Percentiles rank a stretch among this genome's conserved stretches.
Evolutionary conservation across 805 yeast species (phyloP).

Genomic region (Ogataea pilisensis): DNA sequence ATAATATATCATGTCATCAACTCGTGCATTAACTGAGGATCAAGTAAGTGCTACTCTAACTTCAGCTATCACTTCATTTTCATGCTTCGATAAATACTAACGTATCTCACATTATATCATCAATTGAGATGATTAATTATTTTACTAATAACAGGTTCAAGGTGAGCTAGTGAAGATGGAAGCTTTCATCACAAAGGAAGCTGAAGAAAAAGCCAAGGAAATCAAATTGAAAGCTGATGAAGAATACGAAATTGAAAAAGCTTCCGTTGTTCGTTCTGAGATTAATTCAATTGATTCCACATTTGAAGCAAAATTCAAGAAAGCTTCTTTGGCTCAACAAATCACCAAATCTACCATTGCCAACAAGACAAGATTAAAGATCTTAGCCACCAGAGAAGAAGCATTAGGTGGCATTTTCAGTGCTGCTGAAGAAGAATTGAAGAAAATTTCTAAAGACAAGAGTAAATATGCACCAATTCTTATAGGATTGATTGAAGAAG

Average conservation of each 20-base stretch:
- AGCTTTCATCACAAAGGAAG: constrained; percentile 97
- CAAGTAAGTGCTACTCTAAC: constrained; percentile 35
- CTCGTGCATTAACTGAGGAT: constrained; percentile 42
- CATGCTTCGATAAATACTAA: constrained; percentile 2
- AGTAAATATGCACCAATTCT: constrained; percentile 64
- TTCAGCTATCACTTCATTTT: neutral
- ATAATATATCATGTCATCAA: constrained; percentile 26
- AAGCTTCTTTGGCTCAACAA: constrained; percentile 89
- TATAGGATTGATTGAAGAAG: constrained; percentile 76
- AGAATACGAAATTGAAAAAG: constrained; percentile 97
- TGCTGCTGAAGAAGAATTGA: constrained; percentile 60
- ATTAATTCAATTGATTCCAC: constrained; percentile 79
- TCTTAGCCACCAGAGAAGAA: constrained; percentile 80
- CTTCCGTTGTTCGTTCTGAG: constrained; percentile 89
- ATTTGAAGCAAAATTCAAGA: constrained; percentile 81
- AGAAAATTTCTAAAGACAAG: constrained; percentile 50
- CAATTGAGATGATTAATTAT: too few relatives aligned
- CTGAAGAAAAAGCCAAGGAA: constrained; percentile 97
- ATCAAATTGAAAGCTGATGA: constrained; percentile 95
- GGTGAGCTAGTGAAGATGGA: constrained; percentile 97
- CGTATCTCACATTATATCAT: too few relatives aligned
- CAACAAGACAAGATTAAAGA: constrained; percentile 90
- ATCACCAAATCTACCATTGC: constrained; percentile 93
- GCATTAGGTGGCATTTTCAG: constrained; percentile 72
- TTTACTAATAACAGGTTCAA: constrained; percentile 55